Percentiles rank a stretch among this genome's conserved stretches.
phyloP scores from a whole-genome alignment of 1,139 yeast species.

The Suhomyces maxii region DNA sequence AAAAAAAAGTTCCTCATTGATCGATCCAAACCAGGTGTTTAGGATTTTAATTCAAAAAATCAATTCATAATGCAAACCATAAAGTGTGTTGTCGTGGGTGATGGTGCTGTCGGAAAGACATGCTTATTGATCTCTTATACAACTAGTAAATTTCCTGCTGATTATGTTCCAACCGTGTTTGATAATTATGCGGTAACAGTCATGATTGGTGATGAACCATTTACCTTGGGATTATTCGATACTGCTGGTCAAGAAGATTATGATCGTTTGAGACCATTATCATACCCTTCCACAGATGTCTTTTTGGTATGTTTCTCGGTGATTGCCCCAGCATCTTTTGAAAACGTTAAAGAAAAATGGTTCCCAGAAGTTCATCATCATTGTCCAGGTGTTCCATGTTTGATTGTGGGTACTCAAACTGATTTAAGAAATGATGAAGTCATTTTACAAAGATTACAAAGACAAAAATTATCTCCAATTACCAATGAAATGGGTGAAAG shows the following conservation, averaged over 20 bases:
- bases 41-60: background rate
- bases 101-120: slow-evolving; percentile 89
- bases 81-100: slow-evolving; percentile 96
- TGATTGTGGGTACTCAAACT: slow-evolving; percentile 93
- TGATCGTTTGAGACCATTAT: slow-evolving; percentile 92
- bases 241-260: slow-evolving; percentile 99
- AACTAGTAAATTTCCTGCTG: slow-evolving; percentile 91
- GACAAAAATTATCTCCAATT: slow-evolving; percentile 88
- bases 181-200: slow-evolving; percentile 98
- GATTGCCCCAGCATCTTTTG: slow-evolving; percentile 96
- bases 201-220: slow-evolving; percentile 98
- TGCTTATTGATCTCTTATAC: slow-evolving; percentile 73
- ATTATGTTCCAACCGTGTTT: slow-evolving; percentile 92
- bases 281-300: slow-evolving; percentile 96
- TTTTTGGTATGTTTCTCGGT: slow-evolving; percentile 93
- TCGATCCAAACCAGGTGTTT: background rate
- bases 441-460: slow-evolving; percentile 81
- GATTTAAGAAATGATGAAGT: slow-evolving; percentile 94
- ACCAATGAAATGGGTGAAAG: slow-evolving; percentile 86
- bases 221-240: slow-evolving; percentile 92
- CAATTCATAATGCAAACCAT: slow-evolving; percentile 66
- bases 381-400: slow-evolving; percentile 96
- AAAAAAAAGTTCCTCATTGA: background rate
- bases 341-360: slow-evolving; percentile 97
- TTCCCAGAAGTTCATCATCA: slow-evolving; percentile 97